Evolutionary conservation across 2,329 filamentous ascomycete genomes (phyloP).

Genomic region (Leptosphaerulina australis): DNA sequence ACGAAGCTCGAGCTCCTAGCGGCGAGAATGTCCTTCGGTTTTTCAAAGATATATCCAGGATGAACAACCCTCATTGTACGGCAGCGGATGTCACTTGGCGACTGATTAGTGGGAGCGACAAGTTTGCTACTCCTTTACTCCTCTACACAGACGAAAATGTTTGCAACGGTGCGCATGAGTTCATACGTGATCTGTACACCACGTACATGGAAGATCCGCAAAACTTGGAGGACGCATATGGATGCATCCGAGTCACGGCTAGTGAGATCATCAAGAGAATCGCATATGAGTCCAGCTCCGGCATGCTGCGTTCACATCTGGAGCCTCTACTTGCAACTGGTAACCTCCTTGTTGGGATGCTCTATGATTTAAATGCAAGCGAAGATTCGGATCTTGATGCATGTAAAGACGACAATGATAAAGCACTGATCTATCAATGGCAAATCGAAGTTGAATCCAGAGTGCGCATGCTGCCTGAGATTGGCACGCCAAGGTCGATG

Average conservation of each 20-base stretch:
- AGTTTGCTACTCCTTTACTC: constrained; percentile 34
- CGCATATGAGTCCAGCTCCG: constrained; percentile 30
- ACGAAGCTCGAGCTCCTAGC: constrained; percentile 26
- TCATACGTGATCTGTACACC: constrained; percentile 36
- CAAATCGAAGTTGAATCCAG: constrained; percentile 32
- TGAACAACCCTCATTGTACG: not conserved
- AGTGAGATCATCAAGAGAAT: constrained; percentile 23
- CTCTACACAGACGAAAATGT: constrained; percentile 39
- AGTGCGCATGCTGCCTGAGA: constrained; percentile 36
- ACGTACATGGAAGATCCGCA: constrained; percentile 7
- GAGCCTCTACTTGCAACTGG: constrained; percentile 33
- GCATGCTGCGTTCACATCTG: constrained; percentile 32
- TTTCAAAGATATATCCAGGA: constrained; percentile 17
- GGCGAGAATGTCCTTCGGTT: constrained; percentile 38
- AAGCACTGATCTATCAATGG: constrained; percentile 31
- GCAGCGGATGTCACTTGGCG: constrained; percentile 27
- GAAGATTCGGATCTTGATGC: constrained; percentile 29
- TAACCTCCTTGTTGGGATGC: constrained; percentile 25
- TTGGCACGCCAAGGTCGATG: constrained; percentile 38
- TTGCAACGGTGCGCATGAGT: constrained; percentile 27
- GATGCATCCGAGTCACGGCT: not conserved
- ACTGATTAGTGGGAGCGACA: constrained; percentile 25
- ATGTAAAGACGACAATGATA: constrained; percentile 32
- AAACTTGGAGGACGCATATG: constrained; percentile 22
- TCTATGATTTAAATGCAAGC: constrained; percentile 27